phyloP scores from a whole-genome alignment of 768 basidiomycete genomes.

The Naganishia onofrii region DNA sequence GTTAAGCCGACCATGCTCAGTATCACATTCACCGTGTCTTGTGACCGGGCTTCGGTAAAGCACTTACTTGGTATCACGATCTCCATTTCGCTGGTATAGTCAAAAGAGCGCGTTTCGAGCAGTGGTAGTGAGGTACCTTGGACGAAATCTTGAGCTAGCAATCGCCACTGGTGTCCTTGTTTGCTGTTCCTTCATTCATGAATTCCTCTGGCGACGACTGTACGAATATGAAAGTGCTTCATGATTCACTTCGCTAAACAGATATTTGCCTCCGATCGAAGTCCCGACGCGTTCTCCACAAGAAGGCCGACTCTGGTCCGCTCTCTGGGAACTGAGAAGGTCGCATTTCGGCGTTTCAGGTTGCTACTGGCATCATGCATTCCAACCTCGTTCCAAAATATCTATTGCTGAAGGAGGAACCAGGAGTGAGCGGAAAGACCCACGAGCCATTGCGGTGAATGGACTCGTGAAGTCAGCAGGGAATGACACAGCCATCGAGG shows the following conservation, averaged over 20 bases:
- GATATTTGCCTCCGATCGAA: not conserved
- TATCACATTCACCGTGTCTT: not conserved
- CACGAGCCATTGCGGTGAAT: not conserved
- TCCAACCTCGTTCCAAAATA: no score
- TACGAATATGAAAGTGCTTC: not conserved
- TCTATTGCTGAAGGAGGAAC: no score
- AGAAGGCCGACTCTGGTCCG: not conserved
- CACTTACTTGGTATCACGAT: constrained; percentile 22
- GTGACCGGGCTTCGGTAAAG: not conserved
- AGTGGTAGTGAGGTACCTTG: not conserved
- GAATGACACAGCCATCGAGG: no score
- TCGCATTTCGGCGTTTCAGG: constrained; percentile 2
- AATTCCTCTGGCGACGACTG: no score
- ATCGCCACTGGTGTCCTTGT: no score
- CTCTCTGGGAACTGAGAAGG: not conserved
- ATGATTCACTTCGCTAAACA: constrained; percentile 1
- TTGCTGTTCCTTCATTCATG: no score
- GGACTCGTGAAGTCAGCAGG: no score
- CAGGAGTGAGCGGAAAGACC: not conserved
- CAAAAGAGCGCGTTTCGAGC: not conserved
- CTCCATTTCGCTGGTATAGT: not conserved
- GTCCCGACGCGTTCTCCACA: not conserved
- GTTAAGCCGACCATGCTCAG: not conserved
- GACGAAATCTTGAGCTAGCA: no score
- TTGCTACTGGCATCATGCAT: not conserved